These are phyloP conservation scores for Piedraia hortae DNA, from an alignment of 2,329 filamentous ascomycete genomes.

Conservation along the genomic window DNA sequence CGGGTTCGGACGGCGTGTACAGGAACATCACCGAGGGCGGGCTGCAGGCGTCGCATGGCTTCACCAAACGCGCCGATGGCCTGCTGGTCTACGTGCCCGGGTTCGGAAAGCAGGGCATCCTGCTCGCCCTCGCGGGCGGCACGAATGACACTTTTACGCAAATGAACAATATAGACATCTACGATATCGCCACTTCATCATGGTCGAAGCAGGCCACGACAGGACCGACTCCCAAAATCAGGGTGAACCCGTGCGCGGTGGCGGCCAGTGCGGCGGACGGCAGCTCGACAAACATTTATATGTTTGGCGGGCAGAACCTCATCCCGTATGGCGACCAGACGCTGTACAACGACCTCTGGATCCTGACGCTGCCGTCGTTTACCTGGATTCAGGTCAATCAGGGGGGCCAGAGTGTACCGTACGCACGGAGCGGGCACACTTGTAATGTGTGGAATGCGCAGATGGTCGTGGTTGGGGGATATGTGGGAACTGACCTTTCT, in stretches of 20 bases:
- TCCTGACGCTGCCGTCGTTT: slow-evolving; percentile 53
- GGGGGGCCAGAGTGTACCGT: slow-evolving; percentile 19
- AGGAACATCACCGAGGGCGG: slow-evolving; percentile 49
- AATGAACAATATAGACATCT: slow-evolving; percentile 56
- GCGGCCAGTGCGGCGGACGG: slow-evolving; percentile 35
- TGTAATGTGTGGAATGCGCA: slow-evolving; percentile 20
- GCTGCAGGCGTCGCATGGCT: slow-evolving; percentile 35
- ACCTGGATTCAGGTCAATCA: slow-evolving; percentile 45
- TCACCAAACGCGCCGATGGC: slow-evolving; percentile 48
- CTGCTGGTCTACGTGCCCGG: slow-evolving; percentile 49
- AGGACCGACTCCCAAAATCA: slow-evolving; percentile 29
- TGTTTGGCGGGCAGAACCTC: slow-evolving; percentile 52
- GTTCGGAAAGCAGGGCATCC: slow-evolving; percentile 44
- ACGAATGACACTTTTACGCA: slow-evolving; percentile 35
- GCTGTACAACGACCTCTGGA: slow-evolving; percentile 50
- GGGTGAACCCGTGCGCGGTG: slow-evolving; percentile 41
- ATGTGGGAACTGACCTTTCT: slow-evolving; percentile 28
- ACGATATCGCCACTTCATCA: slow-evolving; percentile 38
- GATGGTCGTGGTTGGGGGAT: slow-evolving; percentile 58
- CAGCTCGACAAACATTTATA: slow-evolving; percentile 43
- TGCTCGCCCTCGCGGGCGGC: slow-evolving; percentile 54
- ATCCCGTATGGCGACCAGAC: slow-evolving; percentile 29
- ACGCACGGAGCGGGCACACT: slow-evolving; percentile 37
- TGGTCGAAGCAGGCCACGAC: slow-evolving; percentile 52
- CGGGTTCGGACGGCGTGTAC: slow-evolving; percentile 34